Conservation (phyloP, 1,139 yeast species). For the Blastobotrys malaysiensis region DNA sequence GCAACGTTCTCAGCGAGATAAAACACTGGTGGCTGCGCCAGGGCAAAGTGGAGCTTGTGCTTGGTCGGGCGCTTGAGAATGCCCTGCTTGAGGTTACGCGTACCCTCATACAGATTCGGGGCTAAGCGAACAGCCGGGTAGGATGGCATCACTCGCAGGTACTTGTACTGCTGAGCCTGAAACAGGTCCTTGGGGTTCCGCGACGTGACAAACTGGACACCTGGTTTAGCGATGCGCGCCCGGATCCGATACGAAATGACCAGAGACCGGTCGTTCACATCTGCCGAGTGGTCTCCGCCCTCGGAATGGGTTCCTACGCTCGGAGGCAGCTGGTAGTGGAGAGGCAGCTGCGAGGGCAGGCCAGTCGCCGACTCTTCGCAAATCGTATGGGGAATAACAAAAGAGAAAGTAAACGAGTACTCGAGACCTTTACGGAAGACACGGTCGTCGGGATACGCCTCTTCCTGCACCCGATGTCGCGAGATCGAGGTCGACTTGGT, state of each 20-base stretch:
- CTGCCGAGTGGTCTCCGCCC: background rate
- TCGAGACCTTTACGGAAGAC: conserved; percentile 16
- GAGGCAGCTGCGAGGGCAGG: conserved; percentile 4
- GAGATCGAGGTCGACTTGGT: conserved; percentile 12
- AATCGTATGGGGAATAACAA: conserved; percentile 17
- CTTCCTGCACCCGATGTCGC: conserved; percentile 15
- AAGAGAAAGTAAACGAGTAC: conserved; percentile 18
- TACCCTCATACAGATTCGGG: conserved; percentile 2
- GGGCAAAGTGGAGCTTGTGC: conserved; percentile 2
- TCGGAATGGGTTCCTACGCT: conserved; percentile 10
- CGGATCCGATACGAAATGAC: conserved; percentile 17
- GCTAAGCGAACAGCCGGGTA: conserved; percentile 10
- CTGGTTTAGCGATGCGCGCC: conserved; percentile 16
- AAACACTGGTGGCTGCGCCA: conserved; percentile 4
- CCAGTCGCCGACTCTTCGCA: conserved; percentile 5
- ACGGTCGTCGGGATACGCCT: conserved; percentile 16
- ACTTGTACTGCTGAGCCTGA: conserved; percentile 5
- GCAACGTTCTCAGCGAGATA: conserved; percentile 4
- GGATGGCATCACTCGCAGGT: conserved; percentile 12
- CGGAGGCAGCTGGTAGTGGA: conserved; percentile 14
- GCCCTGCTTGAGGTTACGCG: conserved; percentile 6
- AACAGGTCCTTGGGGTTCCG: conserved; percentile 4
- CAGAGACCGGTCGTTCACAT: conserved; percentile 14
- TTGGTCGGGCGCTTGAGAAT: conserved; percentile 9
- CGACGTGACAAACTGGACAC: background rate